Percentiles rank a stretch among this genome's conserved stretches.
Conservation (phyloP, 345 rosid genomes). For the Stellera chamaejasme region DNA sequence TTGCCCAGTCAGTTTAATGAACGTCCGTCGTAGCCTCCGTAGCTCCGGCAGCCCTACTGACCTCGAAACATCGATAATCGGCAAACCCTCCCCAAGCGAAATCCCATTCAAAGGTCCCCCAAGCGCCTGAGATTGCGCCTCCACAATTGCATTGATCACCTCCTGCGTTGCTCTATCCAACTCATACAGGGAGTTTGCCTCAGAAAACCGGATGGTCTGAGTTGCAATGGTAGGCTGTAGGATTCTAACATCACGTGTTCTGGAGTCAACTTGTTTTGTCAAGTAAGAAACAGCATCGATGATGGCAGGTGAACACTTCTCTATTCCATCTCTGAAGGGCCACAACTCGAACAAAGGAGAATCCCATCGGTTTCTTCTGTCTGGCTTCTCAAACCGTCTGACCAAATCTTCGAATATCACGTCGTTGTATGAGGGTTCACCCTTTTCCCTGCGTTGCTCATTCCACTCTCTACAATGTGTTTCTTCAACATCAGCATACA, state of each 20-base stretch:
- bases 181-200: conserved; percentile 79
- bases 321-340: conserved; percentile 49
- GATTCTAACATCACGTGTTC: conserved; percentile 59
- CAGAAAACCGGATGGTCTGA: conserved; percentile 54
- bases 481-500: conserved; percentile 68
- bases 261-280: conserved; percentile 69
- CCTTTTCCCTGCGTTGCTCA: conserved; percentile 52
- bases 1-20: conserved; percentile 79
- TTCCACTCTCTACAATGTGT: conserved; percentile 68
- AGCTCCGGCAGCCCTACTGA: conserved; percentile 84
- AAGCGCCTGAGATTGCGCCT: conserved; percentile 62
- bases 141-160: conserved; percentile 60
- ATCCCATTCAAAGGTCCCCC: conserved; percentile 67
- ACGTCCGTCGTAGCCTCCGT: conserved; percentile 73
- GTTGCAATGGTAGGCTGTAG: conserved; percentile 97
- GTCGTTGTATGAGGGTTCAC: conserved; percentile 53
- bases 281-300: conserved; percentile 68
- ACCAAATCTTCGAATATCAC: conserved; percentile 66
- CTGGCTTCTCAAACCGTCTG: conserved; percentile 89
- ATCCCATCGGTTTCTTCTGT: conserved; percentile 92
- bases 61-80: conserved; percentile 47
- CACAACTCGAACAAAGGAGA: conserved; percentile 80
- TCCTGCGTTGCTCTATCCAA: conserved; percentile 87
- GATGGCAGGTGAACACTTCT: conserved; percentile 53
- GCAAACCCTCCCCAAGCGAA: conserved; percentile 49